Evolutionary conservation across 257 asterid species (phyloP).

Genomic region (Salvia splendens): DNA sequence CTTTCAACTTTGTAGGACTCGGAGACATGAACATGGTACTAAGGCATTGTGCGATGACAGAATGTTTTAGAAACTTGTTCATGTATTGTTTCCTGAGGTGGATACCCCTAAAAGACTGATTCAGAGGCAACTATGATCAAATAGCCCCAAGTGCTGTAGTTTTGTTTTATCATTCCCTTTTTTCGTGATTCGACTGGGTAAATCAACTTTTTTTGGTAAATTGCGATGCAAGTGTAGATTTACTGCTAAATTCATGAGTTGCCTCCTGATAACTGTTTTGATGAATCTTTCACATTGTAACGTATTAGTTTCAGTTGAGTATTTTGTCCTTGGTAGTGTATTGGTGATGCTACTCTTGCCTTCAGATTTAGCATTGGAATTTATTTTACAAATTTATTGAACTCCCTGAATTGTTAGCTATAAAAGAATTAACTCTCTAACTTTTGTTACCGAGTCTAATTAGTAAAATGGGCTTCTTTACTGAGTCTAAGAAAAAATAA

Average conservation of each 20-base stretch:
- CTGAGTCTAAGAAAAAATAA: no score
- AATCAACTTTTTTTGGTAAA: constrained; percentile 24
- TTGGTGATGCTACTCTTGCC: not conserved
- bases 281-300: constrained; percentile 5
- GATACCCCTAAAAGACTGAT: constrained; percentile 23
- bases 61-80: constrained; percentile 30
- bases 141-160: constrained; percentile 26
- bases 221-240: constrained; percentile 32
- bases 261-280: constrained; percentile 32
- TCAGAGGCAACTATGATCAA: constrained; percentile 35
- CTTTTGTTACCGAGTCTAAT: no score
- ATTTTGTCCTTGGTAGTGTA: no score
- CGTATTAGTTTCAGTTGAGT: no score
- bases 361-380: not conserved
- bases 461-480: no score
- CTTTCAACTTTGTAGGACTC: constrained; percentile 22
- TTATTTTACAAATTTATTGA: not conserved
- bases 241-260: constrained; percentile 28
- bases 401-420: not conserved
- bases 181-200: constrained; percentile 31
- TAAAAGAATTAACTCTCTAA: no score
- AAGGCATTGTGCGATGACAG: constrained; percentile 14
- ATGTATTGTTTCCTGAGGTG: constrained; percentile 30
- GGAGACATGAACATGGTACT: constrained; percentile 16
- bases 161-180: constrained; percentile 1